phyloP scores from a whole-genome alignment of 2,329 filamentous ascomycete species.

The Fragosphaeria purpurea region DNA sequence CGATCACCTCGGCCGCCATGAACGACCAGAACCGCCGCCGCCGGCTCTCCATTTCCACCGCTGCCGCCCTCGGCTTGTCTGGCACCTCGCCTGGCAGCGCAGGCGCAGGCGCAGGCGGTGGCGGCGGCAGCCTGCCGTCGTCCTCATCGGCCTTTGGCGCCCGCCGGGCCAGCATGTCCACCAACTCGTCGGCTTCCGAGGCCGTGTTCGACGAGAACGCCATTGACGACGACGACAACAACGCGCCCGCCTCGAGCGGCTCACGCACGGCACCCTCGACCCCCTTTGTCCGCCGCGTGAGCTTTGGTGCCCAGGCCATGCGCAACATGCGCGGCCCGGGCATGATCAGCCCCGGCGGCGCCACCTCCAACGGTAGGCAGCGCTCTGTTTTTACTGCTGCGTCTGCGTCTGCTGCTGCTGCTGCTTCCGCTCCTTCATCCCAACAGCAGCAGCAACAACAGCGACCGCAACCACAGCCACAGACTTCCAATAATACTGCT shows the following conservation, averaged over 20 bases:
- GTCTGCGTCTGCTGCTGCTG: conserved; percentile 17
- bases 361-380: conserved; percentile 50
- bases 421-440: not conserved
- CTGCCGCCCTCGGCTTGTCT: conserved; percentile 49
- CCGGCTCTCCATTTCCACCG: conserved; percentile 62
- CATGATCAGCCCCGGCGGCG: conserved; percentile 23
- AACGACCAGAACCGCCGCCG: conserved; percentile 49
- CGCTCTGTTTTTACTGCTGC: conserved; percentile 23
- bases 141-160: conserved; percentile 39
- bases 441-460: conserved; percentile 12
- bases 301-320: conserved; percentile 76
- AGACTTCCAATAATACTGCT: too few relatives aligned
- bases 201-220: conserved; percentile 62
- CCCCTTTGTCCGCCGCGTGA: conserved; percentile 76
- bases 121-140: conserved; percentile 19
- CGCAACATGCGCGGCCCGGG: conserved; percentile 52
- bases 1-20: conserved; percentile 32
- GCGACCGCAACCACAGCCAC: conserved; percentile 12
- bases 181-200: conserved; percentile 34
- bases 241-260: conserved; percentile 40
- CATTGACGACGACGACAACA: conserved; percentile 63
- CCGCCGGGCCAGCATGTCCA: conserved; percentile 60
- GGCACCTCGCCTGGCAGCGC: conserved; percentile 53
- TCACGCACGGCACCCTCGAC: conserved; percentile 53
- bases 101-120: not conserved